Conservation (phyloP, 2,329 filamentous ascomycete genomes). For the Talaromyces islandicus region DNA sequence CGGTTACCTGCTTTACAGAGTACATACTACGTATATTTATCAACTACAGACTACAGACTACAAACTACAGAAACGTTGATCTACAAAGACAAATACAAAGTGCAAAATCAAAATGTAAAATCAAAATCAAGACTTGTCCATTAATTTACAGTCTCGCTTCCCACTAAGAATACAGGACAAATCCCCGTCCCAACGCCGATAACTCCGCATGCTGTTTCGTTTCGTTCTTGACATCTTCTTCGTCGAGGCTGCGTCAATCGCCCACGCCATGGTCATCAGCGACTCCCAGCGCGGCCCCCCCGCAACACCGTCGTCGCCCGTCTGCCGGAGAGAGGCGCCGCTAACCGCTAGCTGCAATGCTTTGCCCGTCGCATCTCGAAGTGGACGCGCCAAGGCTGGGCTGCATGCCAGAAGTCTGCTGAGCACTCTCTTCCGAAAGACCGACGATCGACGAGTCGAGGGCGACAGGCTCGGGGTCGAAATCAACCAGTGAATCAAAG, state of each 20-base stretch:
- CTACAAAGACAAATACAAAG: neutral
- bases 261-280: constrained; percentile 41
- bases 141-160: neutral
- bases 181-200: neutral
- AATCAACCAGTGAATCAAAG: constrained; percentile 52
- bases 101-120: no score
- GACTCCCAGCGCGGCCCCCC: constrained; percentile 37
- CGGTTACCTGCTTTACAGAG: neutral
- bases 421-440: constrained; percentile 46
- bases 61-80: neutral
- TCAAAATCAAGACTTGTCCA: neutral
- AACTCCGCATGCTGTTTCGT: constrained; percentile 30
- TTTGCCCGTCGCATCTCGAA: constrained; percentile 49
- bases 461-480: constrained; percentile 45
- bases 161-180: neutral
- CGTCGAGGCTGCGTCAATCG: constrained; percentile 34
- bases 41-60: neutral
- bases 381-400: constrained; percentile 50
- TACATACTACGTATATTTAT: neutral
- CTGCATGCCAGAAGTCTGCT: constrained; percentile 47
- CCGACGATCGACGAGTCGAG: constrained; percentile 39
- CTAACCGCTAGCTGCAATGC: constrained; percentile 48
- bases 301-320: constrained; percentile 25
- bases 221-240: constrained; percentile 6
- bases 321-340: constrained; percentile 32